phyloP scores from a whole-genome alignment of 805 yeast genomes.

The Zygoascus flipseniorum region DNA sequence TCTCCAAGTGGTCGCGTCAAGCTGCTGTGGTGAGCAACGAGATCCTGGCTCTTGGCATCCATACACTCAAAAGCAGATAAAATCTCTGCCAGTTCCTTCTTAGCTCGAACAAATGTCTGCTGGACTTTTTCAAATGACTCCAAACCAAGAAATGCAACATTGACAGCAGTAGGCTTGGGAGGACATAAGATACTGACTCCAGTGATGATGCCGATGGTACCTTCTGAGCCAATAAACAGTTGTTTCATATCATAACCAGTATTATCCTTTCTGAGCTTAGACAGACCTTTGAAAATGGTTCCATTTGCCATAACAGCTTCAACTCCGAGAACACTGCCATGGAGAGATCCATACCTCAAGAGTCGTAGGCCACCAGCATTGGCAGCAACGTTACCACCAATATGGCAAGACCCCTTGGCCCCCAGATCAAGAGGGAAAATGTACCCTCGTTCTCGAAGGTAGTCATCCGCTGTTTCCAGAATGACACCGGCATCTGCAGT shows the following conservation, averaged over 20 bases:
- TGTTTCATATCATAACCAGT: constrained; percentile 94
- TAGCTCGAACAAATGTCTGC: constrained; percentile 69
- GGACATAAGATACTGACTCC: constrained; percentile 88
- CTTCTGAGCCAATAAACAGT: constrained; percentile 88
- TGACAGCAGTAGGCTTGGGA: constrained; percentile 73
- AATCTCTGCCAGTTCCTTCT: constrained; percentile 71
- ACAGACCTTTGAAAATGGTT: constrained; percentile 66
- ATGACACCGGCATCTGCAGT: constrained; percentile 89
- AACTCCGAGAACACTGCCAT: constrained; percentile 83
- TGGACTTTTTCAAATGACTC: constrained; percentile 78
- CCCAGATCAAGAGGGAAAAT: constrained; percentile 92
- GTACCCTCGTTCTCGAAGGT: constrained; percentile 69
- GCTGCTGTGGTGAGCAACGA: constrained; percentile 39
- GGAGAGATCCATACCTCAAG: constrained; percentile 82
- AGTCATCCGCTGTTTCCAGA: constrained; percentile 76
- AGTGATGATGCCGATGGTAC: constrained; percentile 83
- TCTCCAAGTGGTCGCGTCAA: constrained; percentile 70
- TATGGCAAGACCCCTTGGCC: constrained; percentile 93
- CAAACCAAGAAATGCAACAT: constrained; percentile 83
- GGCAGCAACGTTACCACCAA: constrained; percentile 92
- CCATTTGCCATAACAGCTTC: constrained; percentile 94
- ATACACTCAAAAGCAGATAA: constrained; percentile 90
- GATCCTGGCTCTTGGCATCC: constrained; percentile 60
- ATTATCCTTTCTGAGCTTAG: constrained; percentile 85
- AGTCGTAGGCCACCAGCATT: constrained; percentile 94